Evolutionary conservation across 2,329 filamentous ascomycete genomes (phyloP).

Genomic region (Stemphylium beticola): DNA sequence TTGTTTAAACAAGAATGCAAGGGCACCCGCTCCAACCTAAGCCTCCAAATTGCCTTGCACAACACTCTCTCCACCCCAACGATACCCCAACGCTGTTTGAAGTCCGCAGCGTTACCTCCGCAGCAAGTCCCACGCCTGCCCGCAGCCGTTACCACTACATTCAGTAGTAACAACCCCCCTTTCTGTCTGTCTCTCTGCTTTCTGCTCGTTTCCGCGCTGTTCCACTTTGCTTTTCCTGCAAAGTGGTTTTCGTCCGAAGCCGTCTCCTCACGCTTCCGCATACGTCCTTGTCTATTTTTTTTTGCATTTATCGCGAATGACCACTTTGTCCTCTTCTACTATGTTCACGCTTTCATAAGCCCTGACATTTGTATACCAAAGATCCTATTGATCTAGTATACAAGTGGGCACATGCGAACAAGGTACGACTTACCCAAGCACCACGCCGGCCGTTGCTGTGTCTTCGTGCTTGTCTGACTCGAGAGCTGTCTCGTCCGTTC

Average conservation of each 20-base stretch:
- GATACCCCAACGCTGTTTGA: conserved; percentile 38
- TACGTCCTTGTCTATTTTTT: conserved; percentile 30
- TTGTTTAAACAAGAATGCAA: conserved; percentile 44
- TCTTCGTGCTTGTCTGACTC: conserved; percentile 44
- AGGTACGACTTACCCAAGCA: conserved; percentile 39
- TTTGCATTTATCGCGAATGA: conserved; percentile 37
- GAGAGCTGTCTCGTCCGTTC: conserved; percentile 38
- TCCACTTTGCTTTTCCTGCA: conserved; percentile 45
- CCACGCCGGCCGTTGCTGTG: conserved; percentile 26
- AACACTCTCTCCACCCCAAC: conserved; percentile 29
- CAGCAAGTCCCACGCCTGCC: conserved; percentile 28
- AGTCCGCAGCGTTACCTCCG: conserved; percentile 41
- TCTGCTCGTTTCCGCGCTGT: conserved; percentile 35
- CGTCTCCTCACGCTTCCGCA: conserved; percentile 43
- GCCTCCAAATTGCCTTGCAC: conserved; percentile 30
- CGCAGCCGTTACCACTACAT: conserved; percentile 28
- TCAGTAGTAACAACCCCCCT: conserved; percentile 30
- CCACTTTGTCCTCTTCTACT: conserved; percentile 40
- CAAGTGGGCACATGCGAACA: conserved; percentile 40
- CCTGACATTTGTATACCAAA: conserved; percentile 32
- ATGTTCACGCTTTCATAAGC: conserved; percentile 39
- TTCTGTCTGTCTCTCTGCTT: conserved; percentile 41
- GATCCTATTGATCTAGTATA: conserved; percentile 24
- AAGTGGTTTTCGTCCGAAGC: conserved; percentile 40
- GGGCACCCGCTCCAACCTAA: conserved; percentile 38